A percentile compares a stretch with the other conserved stretches of the same genome.
phyloP scores from a whole-genome alignment of 2,329 filamentous ascomycete species.

The Paracorniculantispora psalliotae region DNA sequence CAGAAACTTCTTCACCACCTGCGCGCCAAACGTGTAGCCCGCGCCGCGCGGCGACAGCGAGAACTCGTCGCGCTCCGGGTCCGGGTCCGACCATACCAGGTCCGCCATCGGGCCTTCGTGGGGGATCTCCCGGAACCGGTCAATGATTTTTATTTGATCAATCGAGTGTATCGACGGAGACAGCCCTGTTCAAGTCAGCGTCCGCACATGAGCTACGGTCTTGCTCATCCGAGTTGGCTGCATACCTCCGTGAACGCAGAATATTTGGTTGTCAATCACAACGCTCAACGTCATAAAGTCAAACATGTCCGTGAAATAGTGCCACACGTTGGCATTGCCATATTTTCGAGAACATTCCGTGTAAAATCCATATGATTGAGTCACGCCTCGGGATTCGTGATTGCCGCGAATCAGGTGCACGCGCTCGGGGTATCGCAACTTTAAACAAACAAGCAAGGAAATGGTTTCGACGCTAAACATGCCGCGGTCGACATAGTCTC shows the following conservation, averaged over 20 bases:
- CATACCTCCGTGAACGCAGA: conserved; percentile 88
- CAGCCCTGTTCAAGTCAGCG: conserved; percentile 48
- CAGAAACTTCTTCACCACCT: conserved; percentile 97
- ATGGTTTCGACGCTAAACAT: conserved; percentile 99
- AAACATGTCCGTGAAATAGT: conserved; percentile 98
- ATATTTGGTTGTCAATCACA: conserved; percentile 98
- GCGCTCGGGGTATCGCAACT: conserved; percentile 95
- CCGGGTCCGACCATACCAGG: conserved; percentile 95
- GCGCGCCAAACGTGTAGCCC: conserved; percentile 94
- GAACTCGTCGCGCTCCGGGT: conserved; percentile 96
- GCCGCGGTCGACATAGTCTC: conserved; percentile 96
- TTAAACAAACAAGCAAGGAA: conserved; percentile 90
- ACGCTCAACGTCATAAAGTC: conserved; percentile 97
- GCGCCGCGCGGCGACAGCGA: conserved; percentile 88
- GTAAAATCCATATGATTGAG: conserved; percentile 98
- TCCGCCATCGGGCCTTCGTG: conserved; percentile 99
- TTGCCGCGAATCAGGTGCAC: conserved; percentile 98
- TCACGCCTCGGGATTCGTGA: conserved; percentile 98
- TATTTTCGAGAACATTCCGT: conserved; percentile 99
- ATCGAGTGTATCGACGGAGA: conserved; percentile 94
- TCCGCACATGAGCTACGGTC: too few species aligned
- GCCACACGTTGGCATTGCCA: conserved; percentile 98
- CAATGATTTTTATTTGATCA: conserved; percentile 99
- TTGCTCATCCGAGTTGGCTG: too few species aligned
- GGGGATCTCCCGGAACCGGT: conserved; percentile 96